phyloP scores from a whole-genome alignment of 73 alveolate species.

The Paraurostyla sp. region DNA sequence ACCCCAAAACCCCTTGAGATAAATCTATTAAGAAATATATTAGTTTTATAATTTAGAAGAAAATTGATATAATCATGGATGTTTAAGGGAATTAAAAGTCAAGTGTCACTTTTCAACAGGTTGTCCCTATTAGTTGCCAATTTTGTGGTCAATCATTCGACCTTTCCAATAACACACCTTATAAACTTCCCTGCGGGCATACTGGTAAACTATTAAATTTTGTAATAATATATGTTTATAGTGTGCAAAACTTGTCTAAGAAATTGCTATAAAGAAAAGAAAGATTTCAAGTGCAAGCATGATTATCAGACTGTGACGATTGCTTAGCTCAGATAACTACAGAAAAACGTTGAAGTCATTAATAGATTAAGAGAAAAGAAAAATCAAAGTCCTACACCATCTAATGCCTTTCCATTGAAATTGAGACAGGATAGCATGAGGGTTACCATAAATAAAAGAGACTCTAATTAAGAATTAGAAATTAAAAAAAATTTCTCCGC shows the following conservation, averaged over 20 bases:
- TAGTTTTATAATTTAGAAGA: too few relatives aligned
- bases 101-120: too few relatives aligned
- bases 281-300: slow-evolving; percentile 8
- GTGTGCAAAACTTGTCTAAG: slow-evolving; percentile 36
- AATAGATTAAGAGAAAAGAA: not conserved
- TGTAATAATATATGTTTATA: not conserved
- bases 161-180: not conserved
- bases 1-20: too few relatives aligned
- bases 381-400: not conserved
- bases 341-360: slow-evolving; percentile 5
- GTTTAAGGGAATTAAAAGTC: too few relatives aligned
- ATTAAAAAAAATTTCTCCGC: too few relatives aligned
- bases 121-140: not conserved
- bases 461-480: not conserved
- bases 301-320: not conserved
- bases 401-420: not conserved
- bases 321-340: not conserved
- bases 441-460: not conserved
- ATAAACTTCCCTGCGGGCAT: not conserved
- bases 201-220: slow-evolving; percentile 1
- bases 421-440: not conserved
- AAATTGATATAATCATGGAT: too few relatives aligned
- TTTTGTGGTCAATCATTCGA: not conserved
- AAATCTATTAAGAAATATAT: too few relatives aligned
- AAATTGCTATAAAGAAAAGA: not conserved